Percentiles rank a stretch among this genome's conserved stretches.
These are phyloP conservation scores for Nematocida sp. DNA, from an alignment of 371 early-diverging fungal genomes.

Conservation along the genomic window DNA sequence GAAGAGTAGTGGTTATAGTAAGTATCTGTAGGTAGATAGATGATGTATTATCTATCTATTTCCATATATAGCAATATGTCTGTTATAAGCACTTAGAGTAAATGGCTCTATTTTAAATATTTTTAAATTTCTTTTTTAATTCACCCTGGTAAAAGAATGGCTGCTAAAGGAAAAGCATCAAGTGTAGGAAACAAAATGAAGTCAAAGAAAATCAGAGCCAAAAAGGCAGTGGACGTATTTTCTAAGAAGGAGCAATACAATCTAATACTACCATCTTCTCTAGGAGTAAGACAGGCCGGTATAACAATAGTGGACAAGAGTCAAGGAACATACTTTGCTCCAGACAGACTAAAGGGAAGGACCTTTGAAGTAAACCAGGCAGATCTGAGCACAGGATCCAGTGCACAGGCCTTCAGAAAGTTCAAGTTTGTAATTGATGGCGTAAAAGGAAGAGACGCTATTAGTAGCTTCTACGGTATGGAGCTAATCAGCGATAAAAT, in stretches of 20 bases:
- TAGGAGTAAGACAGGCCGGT: slow-evolving; percentile 52
- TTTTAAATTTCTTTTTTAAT: slow-evolving; percentile 21
- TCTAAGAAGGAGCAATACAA: slow-evolving; percentile 61
- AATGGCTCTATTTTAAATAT: too few species aligned
- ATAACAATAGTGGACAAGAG: slow-evolving; percentile 55
- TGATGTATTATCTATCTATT: too few species aligned
- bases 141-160: slow-evolving; percentile 36
- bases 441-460: slow-evolving; percentile 90
- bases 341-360: slow-evolving; percentile 74
- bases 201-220: slow-evolving; percentile 55
- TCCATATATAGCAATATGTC: too few species aligned
- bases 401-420: slow-evolving; percentile 89
- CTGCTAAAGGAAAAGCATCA: slow-evolving; percentile 41
- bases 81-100: too few species aligned
- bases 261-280: slow-evolving; percentile 42
- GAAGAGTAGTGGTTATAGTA: too few species aligned
- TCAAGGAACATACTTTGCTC: slow-evolving; percentile 51
- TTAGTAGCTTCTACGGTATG: slow-evolving; percentile 99
- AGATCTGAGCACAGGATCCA: slow-evolving; percentile 74
- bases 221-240: slow-evolving; percentile 54
- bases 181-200: slow-evolving; percentile 39
- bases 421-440: slow-evolving; percentile 92
- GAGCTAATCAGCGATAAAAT: slow-evolving; percentile 98
- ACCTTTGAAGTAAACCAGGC: slow-evolving; percentile 92
- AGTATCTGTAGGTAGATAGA: too few species aligned